These are phyloP conservation scores for Globisporangium paddicum DNA, from an alignment of 352 stramenopile genomes.

Conservation along the genomic window DNA sequence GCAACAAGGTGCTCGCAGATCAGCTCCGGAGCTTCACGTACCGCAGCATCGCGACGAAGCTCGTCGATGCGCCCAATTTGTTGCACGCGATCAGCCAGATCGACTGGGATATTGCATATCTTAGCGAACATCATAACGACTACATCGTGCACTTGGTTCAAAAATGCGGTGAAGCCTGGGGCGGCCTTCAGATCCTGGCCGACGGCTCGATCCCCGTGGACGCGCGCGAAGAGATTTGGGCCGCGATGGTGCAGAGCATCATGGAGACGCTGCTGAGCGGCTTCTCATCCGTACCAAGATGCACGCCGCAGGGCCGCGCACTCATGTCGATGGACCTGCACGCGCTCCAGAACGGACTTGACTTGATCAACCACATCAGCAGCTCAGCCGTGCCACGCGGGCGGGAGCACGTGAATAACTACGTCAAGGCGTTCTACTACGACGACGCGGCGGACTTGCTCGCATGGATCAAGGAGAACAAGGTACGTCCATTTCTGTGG, in stretches of 20 bases:
- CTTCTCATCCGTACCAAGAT: constrained; percentile 87
- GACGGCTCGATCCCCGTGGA: constrained; percentile 63
- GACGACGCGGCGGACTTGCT: constrained; percentile 70
- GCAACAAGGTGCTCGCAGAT: constrained; percentile 35
- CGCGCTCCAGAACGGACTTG: constrained; percentile 80
- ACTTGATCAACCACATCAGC: constrained; percentile 78
- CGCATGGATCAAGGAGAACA: constrained; percentile 75
- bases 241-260: constrained; percentile 73
- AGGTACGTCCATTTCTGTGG: constrained; percentile 30
- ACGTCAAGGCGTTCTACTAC: constrained; percentile 91
- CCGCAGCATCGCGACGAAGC: constrained; percentile 34
- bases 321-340: constrained; percentile 97
- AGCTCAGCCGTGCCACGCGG: constrained; percentile 38
- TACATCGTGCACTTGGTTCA: constrained; percentile 79
- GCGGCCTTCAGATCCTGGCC: constrained; percentile 56
- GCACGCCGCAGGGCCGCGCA: constrained; percentile 92
- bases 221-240: constrained; percentile 76
- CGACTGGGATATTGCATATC: constrained; percentile 60
- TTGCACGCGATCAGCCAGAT: constrained; percentile 43
- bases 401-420: constrained; percentile 70
- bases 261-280: constrained; percentile 90
- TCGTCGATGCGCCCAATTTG: constrained; percentile 39
- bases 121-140: constrained; percentile 70
- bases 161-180: constrained; percentile 79
- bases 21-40: constrained; percentile 72